Conservation (phyloP, 176 grass and related monocot genomes). For the Cenchrus purpureus region DNA sequence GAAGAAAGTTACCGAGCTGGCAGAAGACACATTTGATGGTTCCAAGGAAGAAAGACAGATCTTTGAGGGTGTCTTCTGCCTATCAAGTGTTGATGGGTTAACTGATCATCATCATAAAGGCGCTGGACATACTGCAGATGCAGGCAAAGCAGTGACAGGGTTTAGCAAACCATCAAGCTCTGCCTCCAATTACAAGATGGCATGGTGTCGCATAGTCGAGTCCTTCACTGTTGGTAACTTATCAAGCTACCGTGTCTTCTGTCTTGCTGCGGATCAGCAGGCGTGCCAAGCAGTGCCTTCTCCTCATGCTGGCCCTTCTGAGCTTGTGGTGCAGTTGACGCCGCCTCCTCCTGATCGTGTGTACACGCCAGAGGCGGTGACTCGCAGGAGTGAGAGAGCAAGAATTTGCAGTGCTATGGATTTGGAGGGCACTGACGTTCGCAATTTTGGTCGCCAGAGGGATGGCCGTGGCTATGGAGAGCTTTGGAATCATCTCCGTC, state of each 20-base stretch:
- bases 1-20: constrained; percentile 48
- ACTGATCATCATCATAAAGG: background rate
- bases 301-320: constrained; percentile 20
- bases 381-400: constrained; percentile 46
- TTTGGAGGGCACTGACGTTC: constrained; percentile 40
- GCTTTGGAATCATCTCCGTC: constrained; percentile 69
- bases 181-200: constrained; percentile 1
- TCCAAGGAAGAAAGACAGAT: constrained; percentile 56
- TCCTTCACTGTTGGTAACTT: constrained; percentile 61
- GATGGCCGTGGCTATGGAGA: constrained; percentile 31
- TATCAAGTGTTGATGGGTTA: background rate
- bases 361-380: constrained; percentile 33
- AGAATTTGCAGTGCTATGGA: constrained; percentile 43
- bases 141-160: constrained; percentile 18
- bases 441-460: constrained; percentile 5
- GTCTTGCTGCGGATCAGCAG: constrained; percentile 7
- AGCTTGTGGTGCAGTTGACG: constrained; percentile 32
- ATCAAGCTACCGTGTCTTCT: constrained; percentile 63
- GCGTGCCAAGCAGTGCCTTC: constrained; percentile 6
- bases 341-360: constrained; percentile 49
- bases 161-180: constrained; percentile 20
- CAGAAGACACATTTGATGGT: constrained; percentile 52
- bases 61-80: constrained; percentile 55
- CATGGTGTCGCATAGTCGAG: constrained; percentile 62
- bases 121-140: background rate